Conservation (phyloP, 192 early-diverging fungal genomes). For the Phlyctochytrium planicorne region DNA sequence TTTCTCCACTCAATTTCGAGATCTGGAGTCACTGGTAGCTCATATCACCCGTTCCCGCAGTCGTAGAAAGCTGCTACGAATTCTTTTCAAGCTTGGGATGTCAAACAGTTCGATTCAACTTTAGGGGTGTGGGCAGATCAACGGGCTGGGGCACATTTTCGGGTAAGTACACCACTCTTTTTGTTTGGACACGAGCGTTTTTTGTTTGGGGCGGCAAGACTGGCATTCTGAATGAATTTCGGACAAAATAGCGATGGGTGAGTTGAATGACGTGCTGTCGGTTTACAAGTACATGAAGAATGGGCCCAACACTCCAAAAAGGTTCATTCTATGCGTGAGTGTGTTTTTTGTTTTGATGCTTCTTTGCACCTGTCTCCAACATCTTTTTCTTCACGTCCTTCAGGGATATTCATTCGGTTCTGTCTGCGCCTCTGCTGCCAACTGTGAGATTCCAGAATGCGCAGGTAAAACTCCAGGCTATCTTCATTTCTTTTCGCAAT, state of each 20-base stretch:
- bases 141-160: slow-evolving; percentile 19
- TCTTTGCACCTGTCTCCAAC: too few relatives aligned
- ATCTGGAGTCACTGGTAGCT: too few relatives aligned
- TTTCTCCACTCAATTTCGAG: too few relatives aligned
- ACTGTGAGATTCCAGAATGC: slow-evolving; percentile 21
- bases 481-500: too few relatives aligned
- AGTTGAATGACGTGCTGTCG: slow-evolving; percentile 20
- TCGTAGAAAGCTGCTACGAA: slow-evolving; percentile 14
- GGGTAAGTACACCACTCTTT: too few relatives aligned
- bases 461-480: slow-evolving; percentile 1
- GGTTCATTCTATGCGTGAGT: slow-evolving; percentile 10
- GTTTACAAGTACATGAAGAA: slow-evolving; percentile 19
- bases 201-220: too few relatives aligned
- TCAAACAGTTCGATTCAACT: slow-evolving; percentile 27
- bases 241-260: too few relatives aligned
- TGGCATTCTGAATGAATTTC: too few relatives aligned
- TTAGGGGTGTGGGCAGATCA: slow-evolving; percentile 22
- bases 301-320: slow-evolving; percentile 2
- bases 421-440: not conserved
- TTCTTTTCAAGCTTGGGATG: slow-evolving; percentile 4
- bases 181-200: too few relatives aligned
- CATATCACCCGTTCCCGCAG: too few relatives aligned
- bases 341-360: not conserved
- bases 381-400: not conserved
- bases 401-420: slow-evolving; percentile 20